A percentile compares a stretch with the other conserved stretches of the same genome.
Conservation (phyloP, 177 flowering plant genomes). For the Vitis hybrid region DNA sequence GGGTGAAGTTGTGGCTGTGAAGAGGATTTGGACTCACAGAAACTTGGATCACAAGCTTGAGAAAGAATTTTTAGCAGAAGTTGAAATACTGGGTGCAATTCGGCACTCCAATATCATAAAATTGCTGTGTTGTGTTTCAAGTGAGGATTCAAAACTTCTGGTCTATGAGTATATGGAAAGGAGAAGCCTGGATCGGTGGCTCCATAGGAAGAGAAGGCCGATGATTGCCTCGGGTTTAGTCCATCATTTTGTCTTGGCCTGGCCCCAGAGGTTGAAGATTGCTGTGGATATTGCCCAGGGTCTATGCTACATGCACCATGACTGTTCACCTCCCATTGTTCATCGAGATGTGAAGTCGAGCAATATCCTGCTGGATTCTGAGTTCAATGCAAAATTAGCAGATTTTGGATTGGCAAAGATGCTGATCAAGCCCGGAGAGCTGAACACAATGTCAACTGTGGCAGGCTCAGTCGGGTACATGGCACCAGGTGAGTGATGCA, state of each 20-base stretch:
- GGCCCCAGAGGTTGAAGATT: constrained; percentile 70
- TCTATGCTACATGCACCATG: constrained; percentile 78
- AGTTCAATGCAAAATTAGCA: constrained; percentile 68
- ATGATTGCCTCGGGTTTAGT: constrained; percentile 4
- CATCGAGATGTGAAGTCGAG: constrained; percentile 82
- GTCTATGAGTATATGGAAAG: constrained; percentile 76
- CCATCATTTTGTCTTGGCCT: constrained; percentile 34
- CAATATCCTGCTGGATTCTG: constrained; percentile 66
- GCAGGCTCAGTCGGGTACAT: constrained; percentile 81
- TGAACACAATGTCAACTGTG: constrained; percentile 45
- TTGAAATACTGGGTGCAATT: constrained; percentile 49
- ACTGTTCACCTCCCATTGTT: constrained; percentile 63
- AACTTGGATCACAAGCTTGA: constrained; percentile 41
- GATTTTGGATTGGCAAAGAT: constrained; percentile 83
- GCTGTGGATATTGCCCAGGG: constrained; percentile 83
- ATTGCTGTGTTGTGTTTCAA: constrained; percentile 54
- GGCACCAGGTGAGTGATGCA: constrained; percentile 63
- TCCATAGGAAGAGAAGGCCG: constrained; percentile 32
- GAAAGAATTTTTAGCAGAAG: constrained; percentile 59
- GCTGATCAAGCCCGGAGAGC: constrained; percentile 41
- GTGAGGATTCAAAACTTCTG: constrained; percentile 53
- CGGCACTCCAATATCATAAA: constrained; percentile 68
- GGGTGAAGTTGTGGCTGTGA: constrained; percentile 54
- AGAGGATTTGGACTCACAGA: constrained; percentile 44
- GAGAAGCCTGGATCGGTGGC: constrained; percentile 65